Evolutionary conservation across 345 rosid genomes (phyloP), one percentile per base, ranked within the genome.

Genomic region (Punica granatum): DNA sequence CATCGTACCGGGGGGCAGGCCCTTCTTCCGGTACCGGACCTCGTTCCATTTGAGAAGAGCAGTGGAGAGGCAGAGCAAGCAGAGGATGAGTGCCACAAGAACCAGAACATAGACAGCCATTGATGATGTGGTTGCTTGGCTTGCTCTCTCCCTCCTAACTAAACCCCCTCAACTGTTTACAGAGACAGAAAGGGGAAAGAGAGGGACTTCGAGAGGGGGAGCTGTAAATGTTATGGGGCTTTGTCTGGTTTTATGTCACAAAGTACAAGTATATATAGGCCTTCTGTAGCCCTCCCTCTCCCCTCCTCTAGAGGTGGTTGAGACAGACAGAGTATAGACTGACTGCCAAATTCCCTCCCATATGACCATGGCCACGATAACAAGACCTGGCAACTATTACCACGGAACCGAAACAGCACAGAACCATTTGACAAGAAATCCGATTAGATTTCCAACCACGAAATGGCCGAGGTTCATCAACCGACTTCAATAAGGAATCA

Each of bases 1-100:
- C 99, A 94, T 94, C 42, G 97, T 91, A 1, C 99, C 99, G 2
- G 93, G 96, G 70, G 99, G 98, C 34, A 91, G 83, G 42, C 97
- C 90, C 73, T 86, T 86, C 79, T 81, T 85, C 64, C 83, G 81
- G 77, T 85, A 89, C 13, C 88, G 77, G 66, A 94, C 69, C 65
- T 89, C 90, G 72, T 89, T 91, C 96, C 98, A 89, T 71, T 81
- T 83, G 76, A 91, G 66, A 73, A 94, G 68, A 77, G 86, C 83
- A 77, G 89, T 70, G 44, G 85, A 88, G 67, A 81, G n/a, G 66
- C 85, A 85, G 42, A 92, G 81, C 63, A 92, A 41, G 39, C 79
- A 73, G 53, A 79, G 16, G 26, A 37, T 37, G 41, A 81, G 35
- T 35, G 80, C 33, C 48, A 71, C 73, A 62, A 88, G 33, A 58